Conservation (phyloP, 2,329 filamentous ascomycete genomes). For the Graphium sp. region DNA sequence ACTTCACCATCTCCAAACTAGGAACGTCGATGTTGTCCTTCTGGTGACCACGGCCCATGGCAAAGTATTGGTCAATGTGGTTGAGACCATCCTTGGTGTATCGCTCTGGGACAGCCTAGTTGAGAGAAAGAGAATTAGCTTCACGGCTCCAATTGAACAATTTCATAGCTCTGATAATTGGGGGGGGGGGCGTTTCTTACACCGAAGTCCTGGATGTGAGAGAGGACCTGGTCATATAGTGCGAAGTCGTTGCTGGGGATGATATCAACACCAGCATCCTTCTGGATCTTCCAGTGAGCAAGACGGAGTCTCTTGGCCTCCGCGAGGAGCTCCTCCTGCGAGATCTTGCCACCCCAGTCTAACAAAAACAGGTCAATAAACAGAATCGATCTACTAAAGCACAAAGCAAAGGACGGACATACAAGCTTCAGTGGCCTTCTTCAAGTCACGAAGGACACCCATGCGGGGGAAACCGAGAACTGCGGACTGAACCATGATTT, state of each 20-base stretch:
- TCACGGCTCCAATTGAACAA: neutral
- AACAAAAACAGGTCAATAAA: constrained; percentile 18
- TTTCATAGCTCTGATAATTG: neutral
- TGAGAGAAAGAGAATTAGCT: constrained; percentile 6
- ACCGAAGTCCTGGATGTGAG: constrained; percentile 96
- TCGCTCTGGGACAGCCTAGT: constrained; percentile 72
- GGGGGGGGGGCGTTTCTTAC: constrained; percentile 34
- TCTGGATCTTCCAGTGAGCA: constrained; percentile 99
- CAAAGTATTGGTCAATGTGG: constrained; percentile 92
- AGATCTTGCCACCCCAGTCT: constrained; percentile 86
- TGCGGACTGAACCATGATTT: constrained; percentile 45
- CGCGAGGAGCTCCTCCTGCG: constrained; percentile 72
- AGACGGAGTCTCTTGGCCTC: constrained; percentile 96
- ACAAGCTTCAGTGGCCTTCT: constrained; percentile 98
- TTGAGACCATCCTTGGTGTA: constrained; percentile 84
- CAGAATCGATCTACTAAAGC: too few relatives aligned
- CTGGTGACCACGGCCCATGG: constrained; percentile 98
- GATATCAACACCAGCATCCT: constrained; percentile 91
- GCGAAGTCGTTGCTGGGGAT: constrained; percentile 99
- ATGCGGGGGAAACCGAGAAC: constrained; percentile 98
- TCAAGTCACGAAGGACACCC: constrained; percentile 96
- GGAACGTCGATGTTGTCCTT: constrained; percentile 88
- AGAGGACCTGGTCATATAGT: constrained; percentile 93
- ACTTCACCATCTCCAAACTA: constrained; percentile 98
- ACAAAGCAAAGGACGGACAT: constrained; percentile 14